phyloP scores from a whole-genome alignment of 2,329 filamentous ascomycete genomes.

The Pleochaeta shiraiana region DNA sequence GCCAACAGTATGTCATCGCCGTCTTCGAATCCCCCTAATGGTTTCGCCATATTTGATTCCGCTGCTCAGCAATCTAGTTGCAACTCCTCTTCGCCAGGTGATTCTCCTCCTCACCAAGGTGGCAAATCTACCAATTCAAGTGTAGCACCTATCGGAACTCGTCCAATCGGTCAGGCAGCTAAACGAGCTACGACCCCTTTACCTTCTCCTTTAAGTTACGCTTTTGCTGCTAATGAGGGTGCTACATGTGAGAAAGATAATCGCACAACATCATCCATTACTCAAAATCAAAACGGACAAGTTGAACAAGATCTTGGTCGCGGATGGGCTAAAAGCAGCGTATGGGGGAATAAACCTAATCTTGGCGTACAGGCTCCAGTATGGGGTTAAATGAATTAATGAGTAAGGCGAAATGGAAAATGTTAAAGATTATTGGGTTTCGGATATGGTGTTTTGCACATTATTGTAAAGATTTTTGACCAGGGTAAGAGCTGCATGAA shows the following conservation, averaged over 20 bases:
- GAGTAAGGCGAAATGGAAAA: constrained; percentile 3
- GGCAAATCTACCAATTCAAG: constrained; percentile 35
- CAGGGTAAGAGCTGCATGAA: neutral
- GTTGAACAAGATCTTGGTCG: constrained; percentile 22
- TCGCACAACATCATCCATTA: constrained; percentile 29
- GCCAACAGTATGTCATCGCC: constrained; percentile 76
- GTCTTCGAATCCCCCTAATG: constrained; percentile 38
- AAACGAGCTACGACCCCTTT: constrained; percentile 67
- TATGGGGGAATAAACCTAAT: constrained; percentile 67
- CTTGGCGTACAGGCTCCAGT: constrained; percentile 81
- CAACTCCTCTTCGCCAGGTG: constrained; percentile 71
- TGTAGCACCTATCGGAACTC: constrained; percentile 85
- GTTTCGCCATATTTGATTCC: constrained; percentile 38
- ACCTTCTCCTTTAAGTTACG: constrained; percentile 66
- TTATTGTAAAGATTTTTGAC: neutral
- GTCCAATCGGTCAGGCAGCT: constrained; percentile 43
- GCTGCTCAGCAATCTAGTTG: constrained; percentile 45
- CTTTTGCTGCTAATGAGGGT: constrained; percentile 34
- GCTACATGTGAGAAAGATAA: constrained; percentile 17
- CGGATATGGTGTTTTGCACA: constrained; percentile 11
- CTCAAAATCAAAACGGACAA: constrained; percentile 32
- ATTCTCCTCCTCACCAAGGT: constrained; percentile 51
- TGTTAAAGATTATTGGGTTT: constrained; percentile 8
- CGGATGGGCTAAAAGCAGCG: constrained; percentile 53
- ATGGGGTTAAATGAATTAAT: constrained; percentile 45